Evolutionary conservation across 202 grass and related monocot genomes (phyloP).

Genomic region (Zizania palustris): DNA sequence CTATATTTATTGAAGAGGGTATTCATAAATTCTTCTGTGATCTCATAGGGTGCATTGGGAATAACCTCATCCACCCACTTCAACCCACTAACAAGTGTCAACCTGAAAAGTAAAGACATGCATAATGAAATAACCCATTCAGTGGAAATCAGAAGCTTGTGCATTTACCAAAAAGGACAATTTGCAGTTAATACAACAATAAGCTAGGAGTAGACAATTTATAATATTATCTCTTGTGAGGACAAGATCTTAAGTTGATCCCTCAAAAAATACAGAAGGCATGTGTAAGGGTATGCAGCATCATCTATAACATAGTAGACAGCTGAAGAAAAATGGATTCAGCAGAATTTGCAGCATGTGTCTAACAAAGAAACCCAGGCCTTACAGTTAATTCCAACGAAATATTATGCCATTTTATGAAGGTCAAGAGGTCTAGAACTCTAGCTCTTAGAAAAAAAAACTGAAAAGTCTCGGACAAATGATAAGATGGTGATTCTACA

Average conservation of each 20-base stretch:
- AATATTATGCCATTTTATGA: slow-evolving; percentile 11
- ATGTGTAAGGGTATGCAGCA: not conserved
- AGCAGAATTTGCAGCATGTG: not conserved
- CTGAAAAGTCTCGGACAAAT: slow-evolving; percentile 8
- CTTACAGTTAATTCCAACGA: slow-evolving; percentile 8
- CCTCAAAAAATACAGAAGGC: not conserved
- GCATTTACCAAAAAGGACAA: not conserved
- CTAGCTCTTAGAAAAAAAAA: not conserved
- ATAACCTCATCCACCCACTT: slow-evolving; percentile 96
- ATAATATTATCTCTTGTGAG: not conserved
- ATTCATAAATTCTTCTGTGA: slow-evolving; percentile 91
- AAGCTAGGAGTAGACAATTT: not conserved
- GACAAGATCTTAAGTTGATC: slow-evolving; percentile 2
- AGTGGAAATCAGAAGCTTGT: not conserved
- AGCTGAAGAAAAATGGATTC: not conserved
- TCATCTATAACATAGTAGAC: not conserved
- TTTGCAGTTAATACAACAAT: not conserved
- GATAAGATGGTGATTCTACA: not conserved
- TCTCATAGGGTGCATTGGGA: slow-evolving; percentile 81
- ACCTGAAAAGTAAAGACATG: slow-evolving; percentile 45
- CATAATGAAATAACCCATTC: not conserved
- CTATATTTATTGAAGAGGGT: slow-evolving; percentile 87
- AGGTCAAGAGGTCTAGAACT: not conserved
- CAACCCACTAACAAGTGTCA: slow-evolving; percentile 83
- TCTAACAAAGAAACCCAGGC: not conserved